phyloP scores from a whole-genome alignment of 2,329 filamentous ascomycete species.

The Chrysoporthe puriensis region DNA sequence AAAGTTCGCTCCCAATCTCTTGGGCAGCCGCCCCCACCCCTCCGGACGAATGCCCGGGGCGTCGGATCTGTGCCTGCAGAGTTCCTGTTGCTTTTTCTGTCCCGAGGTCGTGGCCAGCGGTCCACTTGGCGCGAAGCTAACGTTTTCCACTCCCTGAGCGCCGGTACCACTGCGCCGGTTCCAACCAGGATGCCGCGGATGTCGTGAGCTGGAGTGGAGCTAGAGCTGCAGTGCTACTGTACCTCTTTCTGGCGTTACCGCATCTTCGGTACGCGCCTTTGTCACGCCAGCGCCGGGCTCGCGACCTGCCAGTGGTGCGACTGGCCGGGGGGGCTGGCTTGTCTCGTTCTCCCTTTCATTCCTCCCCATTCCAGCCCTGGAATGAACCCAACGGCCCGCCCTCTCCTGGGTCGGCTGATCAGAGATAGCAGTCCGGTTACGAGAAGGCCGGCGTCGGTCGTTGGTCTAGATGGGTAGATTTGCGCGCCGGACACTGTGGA shows the following conservation, averaged over 20 bases:
- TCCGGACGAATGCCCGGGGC: not conserved
- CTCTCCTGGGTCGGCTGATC: too few relatives aligned
- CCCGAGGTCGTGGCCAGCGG: slow-evolving; percentile 10
- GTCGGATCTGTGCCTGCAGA: slow-evolving; percentile 1
- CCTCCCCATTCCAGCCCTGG: not conserved
- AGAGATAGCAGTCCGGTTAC: too few relatives aligned
- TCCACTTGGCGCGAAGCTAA: slow-evolving; percentile 8
- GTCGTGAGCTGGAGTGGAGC: not conserved
- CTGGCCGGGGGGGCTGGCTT: too few relatives aligned
- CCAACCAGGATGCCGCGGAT: slow-evolving; percentile 13
- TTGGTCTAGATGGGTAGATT: too few relatives aligned
- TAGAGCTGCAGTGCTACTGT: slow-evolving; percentile 11
- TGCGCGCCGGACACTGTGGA: not conserved
- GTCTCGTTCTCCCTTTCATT: not conserved
- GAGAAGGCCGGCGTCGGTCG: not conserved
- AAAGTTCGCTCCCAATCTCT: not conserved
- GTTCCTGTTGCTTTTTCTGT: not conserved
- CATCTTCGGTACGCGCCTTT: slow-evolving; percentile 2
- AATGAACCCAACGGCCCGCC: too few relatives aligned
- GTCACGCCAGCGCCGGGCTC: not conserved
- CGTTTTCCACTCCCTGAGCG: not conserved
- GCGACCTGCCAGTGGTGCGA: too few relatives aligned
- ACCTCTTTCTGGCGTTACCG: not conserved
- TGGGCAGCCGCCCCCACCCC: not conserved
- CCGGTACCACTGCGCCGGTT: slow-evolving; percentile 9